Base-by-base conservation (phyloP, 169 alveolate species). In the Plasmodium knowlesi region DNA sequence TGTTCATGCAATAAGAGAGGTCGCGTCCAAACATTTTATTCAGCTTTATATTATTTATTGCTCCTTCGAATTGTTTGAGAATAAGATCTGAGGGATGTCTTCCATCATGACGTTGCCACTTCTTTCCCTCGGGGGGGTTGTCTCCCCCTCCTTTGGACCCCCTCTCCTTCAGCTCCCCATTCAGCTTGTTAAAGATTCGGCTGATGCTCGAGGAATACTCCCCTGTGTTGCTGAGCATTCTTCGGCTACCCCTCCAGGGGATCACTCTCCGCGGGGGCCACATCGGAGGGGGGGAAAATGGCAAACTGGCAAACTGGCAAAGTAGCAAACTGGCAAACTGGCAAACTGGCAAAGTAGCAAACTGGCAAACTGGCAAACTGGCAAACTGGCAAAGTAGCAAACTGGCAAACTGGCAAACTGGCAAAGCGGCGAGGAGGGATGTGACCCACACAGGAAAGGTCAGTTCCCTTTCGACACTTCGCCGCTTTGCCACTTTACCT, bases 1-100 rank as follows among this genome's bases (percentile, higher is more conserved):
- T 89, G 22, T 80, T 89, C 94, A 89, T 89, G 34, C 94, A 89
- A 34, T 89, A 70, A 1, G 94, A 89, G 19, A 89, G 73, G 83
- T 89, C 94, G 28, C 94, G 22, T 41, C 94, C 94, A 16, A 89
- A 10, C 94, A 89, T 89, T 89, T 72, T 79, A 34, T 53, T 61
- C 46, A 71, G 43, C 22, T 80, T 22, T 22, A 89, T 78, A 39
- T 89, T 89, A 12, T 6, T 22, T 41, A 89, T 28, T 4, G 71
- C 76, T 61, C 78, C 72, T 39, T 89, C 94, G 53, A 57, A 80
- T 16, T 89, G 90, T 19, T 25, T 78, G 34, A 43, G 43, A 22
- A 89, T 46, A n/a, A 28, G 3, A n/a, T 37, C 83, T 22, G 61
- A 8, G 22, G 61, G 8, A 10, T 3, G 22, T 50, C 22, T 6